A percentile compares a stretch with the other conserved stretches of the same genome.
These are phyloP conservation scores for Pseudodiploospora longispora DNA, from an alignment of 2,329 filamentous ascomycete species.

Conservation along the genomic window DNA sequence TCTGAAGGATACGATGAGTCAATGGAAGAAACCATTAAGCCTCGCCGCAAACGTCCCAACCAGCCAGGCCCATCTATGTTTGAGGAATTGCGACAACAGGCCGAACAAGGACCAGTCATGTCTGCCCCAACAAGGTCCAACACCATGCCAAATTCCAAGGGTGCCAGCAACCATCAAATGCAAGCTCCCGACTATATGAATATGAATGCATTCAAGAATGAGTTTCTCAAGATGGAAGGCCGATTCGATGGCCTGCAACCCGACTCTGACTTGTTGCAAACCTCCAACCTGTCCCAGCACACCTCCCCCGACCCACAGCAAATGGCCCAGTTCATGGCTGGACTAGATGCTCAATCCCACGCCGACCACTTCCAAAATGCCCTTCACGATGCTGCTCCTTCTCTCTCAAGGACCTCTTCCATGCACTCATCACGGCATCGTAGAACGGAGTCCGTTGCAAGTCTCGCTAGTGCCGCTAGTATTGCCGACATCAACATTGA, in stretches of 20 bases:
- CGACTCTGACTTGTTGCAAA: constrained; percentile 21
- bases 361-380: constrained; percentile 5
- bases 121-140: constrained; percentile 45
- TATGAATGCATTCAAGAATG: constrained; percentile 38
- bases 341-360: constrained; percentile 32
- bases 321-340: constrained; percentile 31
- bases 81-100: constrained; percentile 49
- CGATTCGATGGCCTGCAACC: constrained; percentile 25
- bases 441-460: constrained; percentile 52
- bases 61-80: constrained; percentile 44
- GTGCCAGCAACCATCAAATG: constrained; percentile 43
- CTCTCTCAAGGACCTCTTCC: constrained; percentile 12
- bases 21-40: constrained; percentile 59
- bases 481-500: constrained; percentile 57
- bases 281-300: constrained; percentile 42
- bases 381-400: constrained; percentile 12
- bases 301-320: constrained; percentile 40
- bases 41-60: constrained; percentile 34
- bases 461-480: constrained; percentile 49
- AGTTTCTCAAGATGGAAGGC: constrained; percentile 33
- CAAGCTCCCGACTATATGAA: constrained; percentile 50
- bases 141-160: constrained; percentile 36
- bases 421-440: constrained; percentile 33
- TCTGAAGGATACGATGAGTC: constrained; percentile 55
- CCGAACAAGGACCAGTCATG: constrained; percentile 43